Base-by-base conservation (phyloP, 805 yeast genomes). In the Metschnikowia borealis region DNA sequence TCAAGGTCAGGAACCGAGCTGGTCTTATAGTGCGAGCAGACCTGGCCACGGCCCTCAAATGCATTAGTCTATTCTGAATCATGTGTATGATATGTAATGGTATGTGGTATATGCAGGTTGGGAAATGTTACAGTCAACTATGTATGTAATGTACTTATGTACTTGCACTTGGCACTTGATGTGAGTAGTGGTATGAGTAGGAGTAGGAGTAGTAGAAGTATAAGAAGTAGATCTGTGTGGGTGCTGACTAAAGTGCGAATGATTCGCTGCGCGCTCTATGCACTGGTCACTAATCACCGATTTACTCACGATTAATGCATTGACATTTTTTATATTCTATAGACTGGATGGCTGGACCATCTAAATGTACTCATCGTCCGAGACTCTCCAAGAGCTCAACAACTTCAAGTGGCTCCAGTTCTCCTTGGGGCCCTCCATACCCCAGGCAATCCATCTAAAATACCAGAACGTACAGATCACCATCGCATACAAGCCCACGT, bases 381-480 rank as follows among this genome's bases (percentile, higher is more conserved):
- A 59, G 44, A 73, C 63, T 63, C 71, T 72, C 78, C 78, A 73
- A 13, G 75, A 62, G 10, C 61, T 55, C 53, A 73, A 66, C 46
- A 71, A 58, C 55, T 70, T 71, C 60, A 70, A 69, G 61, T 71
- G 70, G 14, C 60, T 53, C 70, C 69, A 73, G 54, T 71, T 55
- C 52, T 59, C 64, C 57, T 69, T 71, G 40, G 74, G 70, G 26
- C 78, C 78, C 49, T 69, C 77, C 96, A 92, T 87, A 48, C 98
- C 98, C 58, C 86, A 85, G 15, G 89, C 79, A 44, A 92, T 71
- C 52, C 88, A 89, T 46, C 83, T 73, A 62, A 82, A 83, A 62
- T 75, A 70, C 62, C 77, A 67, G 66, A 87, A 90, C 17, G 77
- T 68, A 39, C 80, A 85, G 38, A 81, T 66, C 45, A 89, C 78